Percentiles rank a stretch among this genome's conserved stretches.
phyloP scores from a whole-genome alignment of 176 grass and related monocot species.

The Urochloa ruziziensis region DNA sequence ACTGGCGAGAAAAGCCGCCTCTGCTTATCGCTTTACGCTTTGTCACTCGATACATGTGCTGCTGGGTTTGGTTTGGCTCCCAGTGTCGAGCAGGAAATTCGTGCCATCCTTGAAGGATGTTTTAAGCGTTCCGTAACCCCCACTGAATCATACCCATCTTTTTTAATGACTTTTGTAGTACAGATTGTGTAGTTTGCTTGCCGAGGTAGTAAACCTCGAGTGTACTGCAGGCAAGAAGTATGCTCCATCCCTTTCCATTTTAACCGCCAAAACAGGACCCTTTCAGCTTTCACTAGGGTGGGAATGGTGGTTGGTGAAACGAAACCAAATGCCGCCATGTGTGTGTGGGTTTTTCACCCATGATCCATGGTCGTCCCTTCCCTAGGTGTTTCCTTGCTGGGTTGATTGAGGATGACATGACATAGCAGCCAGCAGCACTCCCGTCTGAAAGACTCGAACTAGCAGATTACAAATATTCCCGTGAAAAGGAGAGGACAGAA shows the following conservation, averaged over 20 bases:
- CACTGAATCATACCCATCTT: neutral
- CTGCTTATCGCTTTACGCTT: constrained; percentile 9
- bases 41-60: neutral
- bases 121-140: neutral
- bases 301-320: neutral
- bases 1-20: neutral
- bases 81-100: no score
- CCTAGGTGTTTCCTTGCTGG: neutral
- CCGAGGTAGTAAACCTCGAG: neutral
- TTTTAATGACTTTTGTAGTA: neutral
- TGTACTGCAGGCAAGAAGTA: neutral
- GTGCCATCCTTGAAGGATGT: neutral
- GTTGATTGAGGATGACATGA: neutral
- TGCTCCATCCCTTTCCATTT: neutral
- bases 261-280: neutral
- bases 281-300: no score
- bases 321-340: neutral
- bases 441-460: no score
- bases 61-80: neutral
- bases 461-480: no score
- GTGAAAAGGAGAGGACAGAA: neutral
- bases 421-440: no score
- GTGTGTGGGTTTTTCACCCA: neutral
- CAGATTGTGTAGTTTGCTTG: neutral
- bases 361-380: neutral